These are phyloP conservation scores for Bathelium albidoporum DNA, from an alignment of 495 filamentous ascomycete species.

Conservation along the genomic window DNA sequence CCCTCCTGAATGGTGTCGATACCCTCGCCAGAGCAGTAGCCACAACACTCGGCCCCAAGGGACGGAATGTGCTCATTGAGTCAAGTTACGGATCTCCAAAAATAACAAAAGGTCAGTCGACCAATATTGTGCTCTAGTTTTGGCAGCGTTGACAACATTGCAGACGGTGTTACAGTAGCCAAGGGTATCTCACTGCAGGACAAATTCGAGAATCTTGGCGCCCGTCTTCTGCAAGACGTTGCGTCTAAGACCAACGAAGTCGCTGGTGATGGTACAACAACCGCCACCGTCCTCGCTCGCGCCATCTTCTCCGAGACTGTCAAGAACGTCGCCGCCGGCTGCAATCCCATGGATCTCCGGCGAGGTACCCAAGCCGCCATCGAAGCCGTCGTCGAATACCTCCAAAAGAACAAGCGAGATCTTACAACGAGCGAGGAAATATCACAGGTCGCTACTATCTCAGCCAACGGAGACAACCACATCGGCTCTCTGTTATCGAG, in stretches of 20 bases:
- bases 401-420: slow-evolving; percentile 87
- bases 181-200: slow-evolving; percentile 88
- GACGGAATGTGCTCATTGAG: slow-evolving; percentile 95
- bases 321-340: slow-evolving; percentile 98
- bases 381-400: slow-evolving; percentile 84
- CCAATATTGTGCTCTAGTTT: not conserved
- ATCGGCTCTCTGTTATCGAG: slow-evolving; percentile 92
- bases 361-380: slow-evolving; percentile 95
- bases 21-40: slow-evolving; percentile 93
- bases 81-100: slow-evolving; percentile 96
- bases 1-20: slow-evolving; percentile 88
- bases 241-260: slow-evolving; percentile 99
- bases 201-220: slow-evolving; percentile 99
- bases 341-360: slow-evolving; percentile 98
- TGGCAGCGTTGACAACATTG: not conserved
- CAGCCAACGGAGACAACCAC: slow-evolving; percentile 91
- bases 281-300: slow-evolving; percentile 90
- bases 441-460: slow-evolving; percentile 96
- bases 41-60: slow-evolving; percentile 94
- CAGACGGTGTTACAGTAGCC: slow-evolving; percentile 92
- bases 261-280: slow-evolving; percentile 96
- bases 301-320: slow-evolving; percentile 99
- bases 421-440: slow-evolving; percentile 97
- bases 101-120: slow-evolving; percentile 86
- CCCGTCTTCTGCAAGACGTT: slow-evolving; percentile 90